Evolutionary conservation across 371 early-diverging fungal genomes (phyloP).

Genomic region (Cokeromyces recurvatus): DNA sequence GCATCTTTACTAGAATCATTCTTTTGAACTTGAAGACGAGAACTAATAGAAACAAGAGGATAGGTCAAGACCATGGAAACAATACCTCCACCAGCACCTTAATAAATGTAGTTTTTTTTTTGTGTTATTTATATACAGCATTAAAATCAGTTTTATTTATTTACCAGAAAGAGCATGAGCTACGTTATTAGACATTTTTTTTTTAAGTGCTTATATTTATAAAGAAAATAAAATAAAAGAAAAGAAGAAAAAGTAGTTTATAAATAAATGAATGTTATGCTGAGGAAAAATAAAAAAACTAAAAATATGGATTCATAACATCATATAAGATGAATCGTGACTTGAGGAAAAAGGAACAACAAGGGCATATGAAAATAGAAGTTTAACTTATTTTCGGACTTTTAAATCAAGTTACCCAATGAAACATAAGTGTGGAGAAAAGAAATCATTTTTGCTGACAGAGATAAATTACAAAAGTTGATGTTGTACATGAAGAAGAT

Average conservation of each 20-base stretch:
- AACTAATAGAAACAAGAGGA: constrained; percentile 88
- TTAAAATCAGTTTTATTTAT: background rate
- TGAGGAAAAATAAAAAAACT: no score
- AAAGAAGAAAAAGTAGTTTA: constrained; percentile 10
- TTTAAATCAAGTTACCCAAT: no score
- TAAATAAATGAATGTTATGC: no score
- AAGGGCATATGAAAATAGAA: constrained; percentile 15
- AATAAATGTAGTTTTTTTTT: no score
- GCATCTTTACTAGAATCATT: constrained; percentile 52
- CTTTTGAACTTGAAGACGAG: constrained; percentile 87
- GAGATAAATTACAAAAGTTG: background rate
- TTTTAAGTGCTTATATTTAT: background rate
- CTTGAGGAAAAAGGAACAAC: constrained; percentile 3
- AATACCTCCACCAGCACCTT: constrained; percentile 95
- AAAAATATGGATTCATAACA: no score
- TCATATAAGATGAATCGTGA: constrained; percentile 2
- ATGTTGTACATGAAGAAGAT: no score
- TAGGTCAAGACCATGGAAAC: constrained; percentile 93
- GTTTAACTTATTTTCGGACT: no score
- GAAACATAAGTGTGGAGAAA: no score
- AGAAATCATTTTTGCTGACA: constrained; percentile 10
- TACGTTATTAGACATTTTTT: constrained; percentile 86
- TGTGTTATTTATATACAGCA: no score
- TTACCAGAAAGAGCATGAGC: constrained; percentile 87
- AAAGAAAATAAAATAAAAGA: constrained; percentile 8